Base-by-base conservation (phyloP, 768 basidiomycete genomes). In the Psilocybe tampanensis region DNA sequence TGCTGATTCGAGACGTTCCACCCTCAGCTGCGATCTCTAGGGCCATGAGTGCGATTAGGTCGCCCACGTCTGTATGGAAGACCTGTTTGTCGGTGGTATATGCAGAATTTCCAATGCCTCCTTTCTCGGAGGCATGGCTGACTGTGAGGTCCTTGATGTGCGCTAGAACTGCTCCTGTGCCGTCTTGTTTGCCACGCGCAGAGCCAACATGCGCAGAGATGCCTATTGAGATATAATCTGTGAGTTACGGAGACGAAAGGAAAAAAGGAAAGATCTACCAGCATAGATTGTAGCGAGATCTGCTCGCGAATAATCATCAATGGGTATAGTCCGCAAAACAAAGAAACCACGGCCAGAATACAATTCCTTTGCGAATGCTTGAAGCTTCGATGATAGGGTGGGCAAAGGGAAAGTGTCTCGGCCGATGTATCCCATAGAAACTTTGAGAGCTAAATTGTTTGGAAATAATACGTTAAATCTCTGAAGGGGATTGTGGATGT, bases 61-160 rank as follows among this genome's bases (percentile, higher is more conserved):
- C 78, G 36, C 75, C 72, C 42, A 59, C 57, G 26, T 80, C 79
- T 2, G 77, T 79, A 58, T 80, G 79, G 70, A 80, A 81, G 8
- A 80, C 78, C 59, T 81, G 80, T 60, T 76, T 76, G 59, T 79
- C 78, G 2, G 76, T 79, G 17, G 76, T 80, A 56, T 78, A 79
- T 22, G 78, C 78, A 12, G 80, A 71, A 39, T 73, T 72, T 6
- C 74, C 75, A 52, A 76, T 74, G 21, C 23, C 78, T 76, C 51
- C 78, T 79, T 66, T 70, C 47, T 72, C 71, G 56, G 68, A 68
- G 15, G 74, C 69, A 41, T 76, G 69, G 33, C 69, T 72, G 50
- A 68, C 64, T 15, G 70, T 74, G 24, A 81, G 70, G 58, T 81
- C 78, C 55, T 76, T 80, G 65, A 81, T 77, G 52, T 80, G 76